Percentiles rank a stretch among this genome's conserved stretches.
Conservation (phyloP, 371 early-diverging fungal species). For the Umbelopsis sp. region DNA sequence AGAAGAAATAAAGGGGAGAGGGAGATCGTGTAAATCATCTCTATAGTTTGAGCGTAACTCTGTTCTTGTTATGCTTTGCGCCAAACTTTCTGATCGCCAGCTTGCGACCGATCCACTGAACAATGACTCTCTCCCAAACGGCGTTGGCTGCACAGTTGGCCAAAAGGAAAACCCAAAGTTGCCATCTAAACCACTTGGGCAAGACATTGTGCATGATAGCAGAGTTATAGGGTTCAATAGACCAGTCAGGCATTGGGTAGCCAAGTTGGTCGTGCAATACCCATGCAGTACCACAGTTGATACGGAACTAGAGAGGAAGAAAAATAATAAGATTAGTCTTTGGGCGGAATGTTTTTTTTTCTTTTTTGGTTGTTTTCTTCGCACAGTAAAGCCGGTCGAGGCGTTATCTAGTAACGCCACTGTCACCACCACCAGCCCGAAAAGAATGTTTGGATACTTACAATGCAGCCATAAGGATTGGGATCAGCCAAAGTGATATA, state of each 20-base stretch:
- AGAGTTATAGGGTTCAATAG: conserved; percentile 64
- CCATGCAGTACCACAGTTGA: conserved; percentile 74
- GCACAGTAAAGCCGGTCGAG: too few species aligned
- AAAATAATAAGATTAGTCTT: not conserved
- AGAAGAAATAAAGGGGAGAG: not conserved
- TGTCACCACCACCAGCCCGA: too few species aligned
- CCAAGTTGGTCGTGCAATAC: conserved; percentile 53
- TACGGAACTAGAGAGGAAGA: conserved; percentile 52
- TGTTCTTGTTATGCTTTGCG: conserved; percentile 29
- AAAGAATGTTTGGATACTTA: conserved; percentile 24
- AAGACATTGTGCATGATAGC: conserved; percentile 70
- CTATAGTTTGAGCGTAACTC: conserved; percentile 37
- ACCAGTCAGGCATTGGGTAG: conserved; percentile 51
- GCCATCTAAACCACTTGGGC: conserved; percentile 65
- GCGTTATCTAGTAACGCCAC: too few species aligned
- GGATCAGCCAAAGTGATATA: conserved; percentile 67
- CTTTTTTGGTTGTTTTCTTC: too few species aligned
- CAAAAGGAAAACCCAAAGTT: conserved; percentile 57
- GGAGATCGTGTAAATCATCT: not conserved
- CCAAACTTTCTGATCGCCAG: conserved; percentile 33
- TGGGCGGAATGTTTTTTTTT: too few species aligned
- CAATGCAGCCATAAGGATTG: conserved; percentile 67
- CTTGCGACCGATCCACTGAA: conserved; percentile 54
- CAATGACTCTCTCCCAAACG: conserved; percentile 58
- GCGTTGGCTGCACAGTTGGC: conserved; percentile 47